Evolutionary conservation across 352 stramenopile species (phyloP), one percentile per base, ranked within the genome.

Genomic region (Phytophthora cactorum): DNA sequence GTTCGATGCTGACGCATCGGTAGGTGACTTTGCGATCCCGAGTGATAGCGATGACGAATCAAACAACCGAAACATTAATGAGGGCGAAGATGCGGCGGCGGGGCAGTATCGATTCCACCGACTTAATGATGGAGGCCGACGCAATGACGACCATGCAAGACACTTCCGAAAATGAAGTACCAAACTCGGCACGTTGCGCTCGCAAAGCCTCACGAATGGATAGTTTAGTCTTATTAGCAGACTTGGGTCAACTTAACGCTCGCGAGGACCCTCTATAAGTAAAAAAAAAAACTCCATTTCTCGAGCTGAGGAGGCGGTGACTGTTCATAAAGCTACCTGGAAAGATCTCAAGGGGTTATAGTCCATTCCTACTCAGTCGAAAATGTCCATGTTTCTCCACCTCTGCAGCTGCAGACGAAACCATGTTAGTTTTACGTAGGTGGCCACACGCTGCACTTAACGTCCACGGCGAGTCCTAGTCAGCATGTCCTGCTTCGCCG

Each of bases 391-490:
- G 46, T 67, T 34, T 54, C 59, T 7, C 57, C 68, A 41, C 57
- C 70, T 51, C 52, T 95, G 41, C 78, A 90, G 45, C 76, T 46
- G 81, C 77, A 52, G 83, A 95, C 62, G 84, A 93, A 58, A 72
- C 84, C 68, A 93, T 82, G 32, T 59, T 92, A 2, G 81, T n/a
- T 84, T 59, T 78, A 77, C 29, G 74, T 82, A 12, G 81, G 77
- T 15, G 87, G 85, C 11, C 90, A 92, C 60, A 66, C 75, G 27
- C 69, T 95, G 50, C 79, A 86, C 60, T 93, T 95, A 69, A 84
- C 80, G 43, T 92, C 81, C 10, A 90, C 81, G 0, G 67, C 77
- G 1, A 89, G 74, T 28, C 71, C 78, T 56, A 78, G 72, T 46
- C 85, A 95, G 58, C 81, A 92, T 61, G 88, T 92, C 44, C 58